These are phyloP conservation scores for Ceratobasidium papillatum DNA, from an alignment of 1,284 basidiomycete genomes.

Conservation along the genomic window DNA sequence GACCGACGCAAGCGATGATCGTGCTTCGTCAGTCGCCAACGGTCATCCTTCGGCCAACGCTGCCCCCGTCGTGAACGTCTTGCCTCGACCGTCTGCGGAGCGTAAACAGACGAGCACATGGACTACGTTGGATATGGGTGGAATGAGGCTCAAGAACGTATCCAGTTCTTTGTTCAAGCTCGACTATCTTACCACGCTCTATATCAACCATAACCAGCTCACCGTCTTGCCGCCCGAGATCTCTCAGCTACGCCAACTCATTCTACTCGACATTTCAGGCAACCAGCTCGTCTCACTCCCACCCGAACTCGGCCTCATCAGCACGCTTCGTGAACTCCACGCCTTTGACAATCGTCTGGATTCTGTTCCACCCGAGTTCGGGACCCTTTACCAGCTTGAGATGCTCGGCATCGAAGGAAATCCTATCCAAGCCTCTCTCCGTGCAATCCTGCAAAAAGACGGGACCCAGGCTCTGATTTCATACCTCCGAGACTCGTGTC, in stretches of 20 bases:
- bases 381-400: constrained; percentile 91
- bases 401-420: constrained; percentile 97
- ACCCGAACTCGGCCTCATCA: constrained; percentile 91
- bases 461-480: constrained; percentile 89
- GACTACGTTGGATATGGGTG: constrained; percentile 96
- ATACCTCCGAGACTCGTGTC: constrained; percentile 88
- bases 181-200: constrained; percentile 90
- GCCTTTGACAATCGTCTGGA: constrained; percentile 94
- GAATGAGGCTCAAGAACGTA: constrained; percentile 91
- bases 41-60: constrained; percentile 76
- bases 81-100: constrained; percentile 63
- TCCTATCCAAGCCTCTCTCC: constrained; percentile 81
- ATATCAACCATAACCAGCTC: constrained; percentile 96
- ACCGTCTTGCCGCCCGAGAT: constrained; percentile 85
- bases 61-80: constrained; percentile 60
- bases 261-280: constrained; percentile 90
- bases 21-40: constrained; percentile 49
- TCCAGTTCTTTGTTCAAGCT: constrained; percentile 90
- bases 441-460: constrained; percentile 89
- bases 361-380: constrained; percentile 87
- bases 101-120: constrained; percentile 78
- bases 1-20: constrained; percentile 50
- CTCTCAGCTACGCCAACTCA: constrained; percentile 83
- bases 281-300: constrained; percentile 86
- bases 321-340: constrained; percentile 89